Evolutionary conservation across 768 basidiomycete genomes (phyloP), one percentile per base, ranked within the genome.

Genomic region (Mycena albidolilacea): DNA sequence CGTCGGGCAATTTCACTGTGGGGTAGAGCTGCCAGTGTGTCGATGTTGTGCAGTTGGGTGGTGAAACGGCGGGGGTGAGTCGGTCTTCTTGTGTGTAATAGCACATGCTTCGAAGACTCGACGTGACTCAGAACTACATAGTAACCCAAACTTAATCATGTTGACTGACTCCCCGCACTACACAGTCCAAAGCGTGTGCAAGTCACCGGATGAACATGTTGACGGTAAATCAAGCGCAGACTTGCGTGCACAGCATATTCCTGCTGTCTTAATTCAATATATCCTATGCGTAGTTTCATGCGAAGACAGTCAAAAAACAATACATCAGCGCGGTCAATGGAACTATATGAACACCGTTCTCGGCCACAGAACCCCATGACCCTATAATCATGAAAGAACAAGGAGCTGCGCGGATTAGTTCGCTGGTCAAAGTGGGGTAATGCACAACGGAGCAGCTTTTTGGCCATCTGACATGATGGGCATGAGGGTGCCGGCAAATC

Each of bases 401-500:
- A 23, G 50, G 50, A 52, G 50, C 50, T 52, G 50, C 50, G 21
- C 50, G 50, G 50, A 52, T 52, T 52, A 23, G 19, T 57, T 37
- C 7, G 21, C n/a, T n/a, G 11, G 35, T 23, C 43, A 61, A 21
- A 61, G 10, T 41, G 11, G 39, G 4, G 59, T 61, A 23, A 70
- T 50, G 46, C 44, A 35, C 6, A 70, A n/a, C 2, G 69, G 69
- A 41, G 55, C 62, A 23, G 58, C 46, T 17, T 71, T 61, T 23
- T 61, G 7, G 10, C 64, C 64, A 6, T 14, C 46, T 9, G 58
- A n/a, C 6, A 35, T 5, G 1, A 23, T 41, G 5, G 70, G 70
- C 21, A 54, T 39, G 23, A 71, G 64, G 1, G 57, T 17, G 11
- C 7, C 43, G 6, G 55, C 30, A 14, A 50, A 37, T 0, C 58